Percentiles rank a stretch among this genome's conserved stretches.
phyloP scores from a whole-genome alignment of 805 yeast genomes.

The Naumovozyma dairenensis region DNA sequence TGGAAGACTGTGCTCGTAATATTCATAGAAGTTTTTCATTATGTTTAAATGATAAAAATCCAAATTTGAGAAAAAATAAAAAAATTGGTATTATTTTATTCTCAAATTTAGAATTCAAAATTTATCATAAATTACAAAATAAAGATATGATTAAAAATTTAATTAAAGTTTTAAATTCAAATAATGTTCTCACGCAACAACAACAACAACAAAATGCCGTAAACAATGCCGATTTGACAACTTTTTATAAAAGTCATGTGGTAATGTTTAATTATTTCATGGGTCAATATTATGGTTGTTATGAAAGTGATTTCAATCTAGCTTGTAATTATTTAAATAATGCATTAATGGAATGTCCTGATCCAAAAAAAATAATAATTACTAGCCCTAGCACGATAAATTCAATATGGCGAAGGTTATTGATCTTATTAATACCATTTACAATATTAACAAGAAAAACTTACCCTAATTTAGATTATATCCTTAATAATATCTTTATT shows the following conservation, averaged over 20 bases:
- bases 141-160: conserved; percentile 65
- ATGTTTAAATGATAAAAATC: conserved; percentile 69
- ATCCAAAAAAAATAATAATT: not conserved
- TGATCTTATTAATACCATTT: conserved; percentile 56
- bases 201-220: conserved; percentile 21
- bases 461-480: conserved; percentile 34
- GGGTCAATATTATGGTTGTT: conserved; percentile 54
- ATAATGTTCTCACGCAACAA: too few species aligned
- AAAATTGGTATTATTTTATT: conserved; percentile 60
- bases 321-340: conserved; percentile 43
- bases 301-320: conserved; percentile 44
- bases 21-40: conserved; percentile 66
- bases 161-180: conserved; percentile 54
- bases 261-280: conserved; percentile 59
- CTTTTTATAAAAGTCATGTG: conserved; percentile 25
- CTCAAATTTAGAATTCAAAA: conserved; percentile 56
- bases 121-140: conserved; percentile 58
- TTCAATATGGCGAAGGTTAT: conserved; percentile 31
- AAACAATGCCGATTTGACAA: conserved; percentile 6
- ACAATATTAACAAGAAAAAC: conserved; percentile 39
- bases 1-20: conserved; percentile 50
- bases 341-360: conserved; percentile 31
- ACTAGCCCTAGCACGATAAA: too few species aligned
- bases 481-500: conserved; percentile 28
- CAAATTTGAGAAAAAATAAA: conserved; percentile 40